Evolutionary conservation across 192 early-diverging fungal genomes (phyloP), one percentile per base, ranked within the genome.

Genomic region (Rhizophagus clarus): DNA sequence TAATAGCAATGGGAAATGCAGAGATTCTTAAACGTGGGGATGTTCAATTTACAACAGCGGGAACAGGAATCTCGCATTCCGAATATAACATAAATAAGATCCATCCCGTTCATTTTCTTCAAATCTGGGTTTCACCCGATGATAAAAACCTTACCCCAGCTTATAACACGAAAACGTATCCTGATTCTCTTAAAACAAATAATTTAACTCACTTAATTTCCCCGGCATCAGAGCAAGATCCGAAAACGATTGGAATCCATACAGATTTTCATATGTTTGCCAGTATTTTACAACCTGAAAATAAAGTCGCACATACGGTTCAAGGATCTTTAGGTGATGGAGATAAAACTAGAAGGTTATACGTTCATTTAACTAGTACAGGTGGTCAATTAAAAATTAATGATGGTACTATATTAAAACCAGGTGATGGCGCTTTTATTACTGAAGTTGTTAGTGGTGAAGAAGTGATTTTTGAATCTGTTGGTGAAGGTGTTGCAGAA

Each of bases 1-100:
- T n/a, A n/a, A n/a, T 81, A 81, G 80, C 85, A 42, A 79, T 84
- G 74, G 86, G 86, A n/a, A 86, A 88, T 63, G 60, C 47, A 12
- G 85, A 87, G 79, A 78, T 37, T n/a, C n/a, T n/a, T n/a, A n/a
- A n/a, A n/a, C n/a, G n/a, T n/a, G n/a, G n/a, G n/a, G n/a, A n/a
- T n/a, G 79, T 87, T 28, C 85, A 87, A 74, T 82, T 86, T 63
- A 87, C 85, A 15, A 64, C 83, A 32, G 85, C 85, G 17, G 85
- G 85, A 4, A 87, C 85, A 20, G 85, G 85, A 22, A 87, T 87
- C 14, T 29, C 75, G 1, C 85, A 87, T 76, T 80, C 77, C 24
- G 85, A 87, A 78, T 77, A 82, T 37, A 86, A 86, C 76, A 29
- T 42, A 24, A 61, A 72, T 24, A 26, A 32, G n/a, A 60, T 26